Conservation (phyloP, 176 grass and related monocot species). For the Tillandsia fasciculata region DNA sequence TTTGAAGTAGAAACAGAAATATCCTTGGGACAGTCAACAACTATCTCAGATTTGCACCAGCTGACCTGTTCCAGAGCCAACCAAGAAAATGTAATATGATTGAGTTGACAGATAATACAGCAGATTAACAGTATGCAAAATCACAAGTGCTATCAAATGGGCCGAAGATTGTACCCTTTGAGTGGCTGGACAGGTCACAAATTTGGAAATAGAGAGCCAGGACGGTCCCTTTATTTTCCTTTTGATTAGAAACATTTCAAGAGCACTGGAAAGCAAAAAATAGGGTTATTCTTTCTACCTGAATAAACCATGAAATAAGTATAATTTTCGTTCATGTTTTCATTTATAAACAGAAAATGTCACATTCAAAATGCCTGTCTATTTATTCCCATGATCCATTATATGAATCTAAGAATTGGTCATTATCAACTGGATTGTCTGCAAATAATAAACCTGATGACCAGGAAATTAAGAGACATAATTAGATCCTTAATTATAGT, state of each 20-base stretch:
- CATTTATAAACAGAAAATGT: background rate
- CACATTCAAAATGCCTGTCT: background rate
- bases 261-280: constrained; percentile 51
- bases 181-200: constrained; percentile 42
- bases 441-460: too few relatives aligned
- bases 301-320: constrained; percentile 6
- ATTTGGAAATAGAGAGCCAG: constrained; percentile 85
- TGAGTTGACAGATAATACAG: background rate
- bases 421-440: too few relatives aligned
- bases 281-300: background rate
- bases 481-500: too few relatives aligned
- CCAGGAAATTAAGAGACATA: too few relatives aligned
- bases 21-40: constrained; percentile 76
- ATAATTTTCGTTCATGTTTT: background rate
- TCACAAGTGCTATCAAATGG: background rate
- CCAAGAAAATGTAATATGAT: constrained; percentile 1
- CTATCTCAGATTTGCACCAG: constrained; percentile 96
- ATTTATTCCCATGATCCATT: too few relatives aligned
- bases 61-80: constrained; percentile 65
- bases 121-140: background rate
- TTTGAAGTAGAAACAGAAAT: constrained; percentile 57
- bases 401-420: too few relatives aligned
- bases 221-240: constrained; percentile 89
- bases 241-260: constrained; percentile 92
- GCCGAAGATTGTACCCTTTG: constrained; percentile 33